Percentiles rank a stretch among this genome's conserved stretches.
These are phyloP conservation scores for Cryptococcus jaspeensis DNA, from an alignment of 1,284 basidiomycete genomes.

Conservation along the genomic window DNA sequence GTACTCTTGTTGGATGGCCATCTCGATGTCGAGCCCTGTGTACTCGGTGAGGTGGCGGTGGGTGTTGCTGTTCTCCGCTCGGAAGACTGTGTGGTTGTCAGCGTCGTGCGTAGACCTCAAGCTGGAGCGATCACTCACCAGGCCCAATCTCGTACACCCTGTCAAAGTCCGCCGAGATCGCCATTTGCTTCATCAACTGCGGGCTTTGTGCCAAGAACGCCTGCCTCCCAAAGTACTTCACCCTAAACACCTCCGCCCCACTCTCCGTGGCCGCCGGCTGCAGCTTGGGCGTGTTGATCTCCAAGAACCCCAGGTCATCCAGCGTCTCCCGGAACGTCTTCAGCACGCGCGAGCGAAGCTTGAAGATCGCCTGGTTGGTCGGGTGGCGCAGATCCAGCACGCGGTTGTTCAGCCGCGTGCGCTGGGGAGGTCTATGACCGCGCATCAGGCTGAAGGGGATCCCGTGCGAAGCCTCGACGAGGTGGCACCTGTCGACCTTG, in stretches of 20 bases:
- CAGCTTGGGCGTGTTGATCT: constrained; percentile 91
- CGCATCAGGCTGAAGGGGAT: constrained; percentile 23
- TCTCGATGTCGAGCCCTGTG: constrained; percentile 58
- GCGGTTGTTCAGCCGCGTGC: constrained; percentile 53
- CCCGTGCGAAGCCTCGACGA: constrained; percentile 26
- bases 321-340: constrained; percentile 55
- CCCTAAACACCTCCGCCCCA: constrained; percentile 93
- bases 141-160: constrained; percentile 57
- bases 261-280: constrained; percentile 94
- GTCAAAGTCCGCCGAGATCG: constrained; percentile 57
- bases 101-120: too few relatives aligned
- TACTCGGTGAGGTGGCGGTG: constrained; percentile 59
- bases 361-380: constrained; percentile 58
- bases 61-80: constrained; percentile 59
- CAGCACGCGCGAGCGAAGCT: constrained; percentile 53
- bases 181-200: constrained; percentile 59
- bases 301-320: constrained; percentile 53
- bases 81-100: too few relatives aligned
- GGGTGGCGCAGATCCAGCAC: constrained; percentile 55
- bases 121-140: too few relatives aligned
- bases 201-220: constrained; percentile 59
- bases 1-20: constrained; percentile 57
- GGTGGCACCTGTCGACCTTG: constrained; percentile 44
- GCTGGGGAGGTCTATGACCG: constrained; percentile 6
- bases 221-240: constrained; percentile 76